Conservation (phyloP, 2,329 filamentous ascomycete genomes). For the Incumbomyces delicatus region DNA sequence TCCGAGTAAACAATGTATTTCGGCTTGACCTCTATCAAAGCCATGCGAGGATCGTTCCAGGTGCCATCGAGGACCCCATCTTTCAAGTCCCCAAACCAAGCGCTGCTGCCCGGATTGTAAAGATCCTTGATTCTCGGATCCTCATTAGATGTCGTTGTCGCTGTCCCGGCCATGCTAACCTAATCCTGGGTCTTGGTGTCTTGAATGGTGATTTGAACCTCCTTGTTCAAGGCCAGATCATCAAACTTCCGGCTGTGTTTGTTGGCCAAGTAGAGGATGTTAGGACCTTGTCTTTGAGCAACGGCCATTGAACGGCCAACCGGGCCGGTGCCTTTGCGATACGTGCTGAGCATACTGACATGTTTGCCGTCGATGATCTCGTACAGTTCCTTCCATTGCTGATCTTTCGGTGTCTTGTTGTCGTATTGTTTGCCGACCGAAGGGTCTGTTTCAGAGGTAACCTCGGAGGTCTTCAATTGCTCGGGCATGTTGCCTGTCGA, state of each 20-base stretch:
- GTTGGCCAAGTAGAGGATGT: slow-evolving; percentile 44
- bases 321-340: slow-evolving; percentile 11
- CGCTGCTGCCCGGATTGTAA: slow-evolving; percentile 29
- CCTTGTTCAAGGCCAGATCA: slow-evolving; percentile 34
- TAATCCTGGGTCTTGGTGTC: slow-evolving; percentile 37
- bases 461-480: slow-evolving; percentile 28
- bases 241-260: slow-evolving; percentile 37
- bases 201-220: slow-evolving; percentile 38
- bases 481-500: slow-evolving; percentile 38
- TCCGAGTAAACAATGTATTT: slow-evolving; percentile 32
- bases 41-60: slow-evolving; percentile 39
- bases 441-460: slow-evolving; percentile 37
- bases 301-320: slow-evolving; percentile 39
- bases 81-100: slow-evolving; percentile 43
- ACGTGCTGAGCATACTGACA: slow-evolving; percentile 25
- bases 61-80: slow-evolving; percentile 40
- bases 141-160: slow-evolving; percentile 30
- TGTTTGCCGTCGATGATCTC: slow-evolving; percentile 37
- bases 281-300: slow-evolving; percentile 34
- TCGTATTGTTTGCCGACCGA: slow-evolving; percentile 43
- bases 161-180: slow-evolving; percentile 35
- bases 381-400: slow-evolving; percentile 41
- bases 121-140: slow-evolving; percentile 42
- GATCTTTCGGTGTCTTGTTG: slow-evolving; percentile 31
- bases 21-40: slow-evolving; percentile 32